Evolutionary conservation across 2,329 filamentous ascomycete genomes (phyloP).

Genomic region (Diaporthe australafricana): DNA sequence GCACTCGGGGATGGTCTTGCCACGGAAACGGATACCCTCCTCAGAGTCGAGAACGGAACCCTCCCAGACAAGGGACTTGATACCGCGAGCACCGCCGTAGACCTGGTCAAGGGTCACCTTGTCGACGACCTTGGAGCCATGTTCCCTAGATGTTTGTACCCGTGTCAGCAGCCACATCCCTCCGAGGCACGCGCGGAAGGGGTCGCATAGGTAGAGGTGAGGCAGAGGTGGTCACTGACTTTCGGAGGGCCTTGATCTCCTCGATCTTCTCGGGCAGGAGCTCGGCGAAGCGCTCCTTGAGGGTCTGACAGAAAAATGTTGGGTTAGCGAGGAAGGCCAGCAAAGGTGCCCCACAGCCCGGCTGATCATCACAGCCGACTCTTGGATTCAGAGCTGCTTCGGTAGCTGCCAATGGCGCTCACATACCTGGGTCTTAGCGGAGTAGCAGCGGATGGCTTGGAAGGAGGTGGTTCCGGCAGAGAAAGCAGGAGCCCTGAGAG

Average conservation of each 20-base stretch:
- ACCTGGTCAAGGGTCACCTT: constrained; percentile 99
- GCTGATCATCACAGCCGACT: background rate
- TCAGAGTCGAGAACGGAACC: constrained; percentile 97
- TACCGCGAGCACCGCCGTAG: constrained; percentile 98
- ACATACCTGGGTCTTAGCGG: constrained; percentile 87
- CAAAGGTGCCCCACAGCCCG: background rate
- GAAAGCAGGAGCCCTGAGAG: constrained; percentile 75
- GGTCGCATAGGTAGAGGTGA: constrained; percentile 34
- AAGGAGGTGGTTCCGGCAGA: constrained; percentile 78
- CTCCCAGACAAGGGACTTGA: constrained; percentile 99
- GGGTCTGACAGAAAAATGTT: constrained; percentile 68
- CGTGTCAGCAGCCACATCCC: constrained; percentile 42
- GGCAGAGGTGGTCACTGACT: constrained; percentile 68
- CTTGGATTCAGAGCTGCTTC: background rate
- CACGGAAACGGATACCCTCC: constrained; percentile 99
- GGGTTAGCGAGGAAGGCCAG: constrained; percentile 40
- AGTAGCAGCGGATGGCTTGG: constrained; percentile 90
- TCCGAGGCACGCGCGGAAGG: constrained; percentile 25
- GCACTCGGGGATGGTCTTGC: constrained; percentile 99
- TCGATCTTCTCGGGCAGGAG: constrained; percentile 96
- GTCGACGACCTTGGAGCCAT: constrained; percentile 94
- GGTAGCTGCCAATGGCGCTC: background rate
- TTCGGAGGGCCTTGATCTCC: constrained; percentile 96
- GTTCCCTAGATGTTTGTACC: constrained; percentile 70
- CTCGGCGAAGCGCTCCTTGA: constrained; percentile 99